phyloP scores from a whole-genome alignment of 768 basidiomycete genomes.

The Naganishia antarctica region DNA sequence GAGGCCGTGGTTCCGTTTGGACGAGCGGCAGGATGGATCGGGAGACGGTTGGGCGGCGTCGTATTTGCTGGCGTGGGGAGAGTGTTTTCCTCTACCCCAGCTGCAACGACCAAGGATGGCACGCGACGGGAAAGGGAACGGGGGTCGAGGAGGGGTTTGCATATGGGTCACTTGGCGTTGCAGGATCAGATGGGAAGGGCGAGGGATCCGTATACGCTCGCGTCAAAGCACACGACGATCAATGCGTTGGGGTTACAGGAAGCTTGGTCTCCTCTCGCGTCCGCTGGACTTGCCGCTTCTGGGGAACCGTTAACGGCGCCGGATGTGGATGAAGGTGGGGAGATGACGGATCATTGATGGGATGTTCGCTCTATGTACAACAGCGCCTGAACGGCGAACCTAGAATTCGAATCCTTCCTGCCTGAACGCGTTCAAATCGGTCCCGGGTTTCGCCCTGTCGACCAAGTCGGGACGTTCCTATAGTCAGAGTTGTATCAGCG shows the following conservation, averaged over 20 bases:
- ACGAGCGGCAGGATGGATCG: slow-evolving; percentile 24
- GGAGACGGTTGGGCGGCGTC: slow-evolving; percentile 18
- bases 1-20: slow-evolving; percentile 29
- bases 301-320: neutral
- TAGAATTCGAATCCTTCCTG: slow-evolving; percentile 85
- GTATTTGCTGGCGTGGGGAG: slow-evolving; percentile 8
- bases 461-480: slow-evolving; percentile 79
- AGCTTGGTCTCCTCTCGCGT: neutral
- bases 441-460: slow-evolving; percentile 63
- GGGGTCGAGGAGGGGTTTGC: neutral
- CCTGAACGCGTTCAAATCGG: slow-evolving; percentile 68
- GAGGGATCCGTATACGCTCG: neutral
- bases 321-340: slow-evolving; percentile 18
- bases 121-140: no score
- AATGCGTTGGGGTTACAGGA: slow-evolving; percentile 12
- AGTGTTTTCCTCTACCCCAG: neutral
- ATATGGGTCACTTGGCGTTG: neutral
- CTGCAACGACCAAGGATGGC: neutral
- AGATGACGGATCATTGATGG: neutral
- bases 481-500: neutral
- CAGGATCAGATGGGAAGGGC: neutral
- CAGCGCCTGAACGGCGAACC: neutral
- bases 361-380: slow-evolving; percentile 1
- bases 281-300: neutral
- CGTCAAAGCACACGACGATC: no score